Percentiles rank a stretch among this genome's conserved stretches.
Conservation (phyloP, 108 stramenopile genomes). For the Conticribra weissflogii region DNA sequence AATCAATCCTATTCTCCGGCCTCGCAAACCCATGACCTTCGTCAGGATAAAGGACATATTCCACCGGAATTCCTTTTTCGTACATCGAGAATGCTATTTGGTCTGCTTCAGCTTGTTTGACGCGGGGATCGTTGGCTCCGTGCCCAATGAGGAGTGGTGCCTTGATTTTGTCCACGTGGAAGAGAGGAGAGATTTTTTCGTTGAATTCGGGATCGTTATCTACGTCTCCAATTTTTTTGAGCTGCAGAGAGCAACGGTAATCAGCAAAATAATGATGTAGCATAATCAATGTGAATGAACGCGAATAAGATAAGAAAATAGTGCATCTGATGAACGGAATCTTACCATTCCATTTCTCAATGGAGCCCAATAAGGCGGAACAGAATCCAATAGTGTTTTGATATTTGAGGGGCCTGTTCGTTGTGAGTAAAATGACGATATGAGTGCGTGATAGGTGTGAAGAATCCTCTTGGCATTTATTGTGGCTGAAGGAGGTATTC, state of each 20-base stretch:
- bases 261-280: not conserved
- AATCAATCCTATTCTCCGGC: slow-evolving; percentile 65
- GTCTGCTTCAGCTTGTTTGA: slow-evolving; percentile 70
- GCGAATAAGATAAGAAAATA: not conserved
- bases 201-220: slow-evolving; percentile 67
- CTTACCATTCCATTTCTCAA: slow-evolving; percentile 59
- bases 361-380: slow-evolving; percentile 70
- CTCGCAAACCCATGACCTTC: slow-evolving; percentile 72
- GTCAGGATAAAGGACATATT: slow-evolving; percentile 70
- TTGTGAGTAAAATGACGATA: not conserved
- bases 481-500: too few relatives aligned
- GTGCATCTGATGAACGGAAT: not conserved
- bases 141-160: slow-evolving; percentile 71
- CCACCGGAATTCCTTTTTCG: slow-evolving; percentile 66
- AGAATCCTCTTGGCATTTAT: too few relatives aligned
- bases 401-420: slow-evolving; percentile 55
- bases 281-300: not conserved
- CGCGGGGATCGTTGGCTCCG: slow-evolving; percentile 72
- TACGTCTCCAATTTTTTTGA: slow-evolving; percentile 66
- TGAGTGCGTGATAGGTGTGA: too few relatives aligned
- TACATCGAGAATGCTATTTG: slow-evolving; percentile 68
- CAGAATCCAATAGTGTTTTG: slow-evolving; percentile 60
- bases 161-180: slow-evolving; percentile 68
- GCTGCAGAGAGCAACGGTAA: not conserved
- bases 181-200: slow-evolving; percentile 65